Evolutionary conservation across 345 rosid species (phyloP).

Genomic region (Cardamine resedifolia): DNA sequence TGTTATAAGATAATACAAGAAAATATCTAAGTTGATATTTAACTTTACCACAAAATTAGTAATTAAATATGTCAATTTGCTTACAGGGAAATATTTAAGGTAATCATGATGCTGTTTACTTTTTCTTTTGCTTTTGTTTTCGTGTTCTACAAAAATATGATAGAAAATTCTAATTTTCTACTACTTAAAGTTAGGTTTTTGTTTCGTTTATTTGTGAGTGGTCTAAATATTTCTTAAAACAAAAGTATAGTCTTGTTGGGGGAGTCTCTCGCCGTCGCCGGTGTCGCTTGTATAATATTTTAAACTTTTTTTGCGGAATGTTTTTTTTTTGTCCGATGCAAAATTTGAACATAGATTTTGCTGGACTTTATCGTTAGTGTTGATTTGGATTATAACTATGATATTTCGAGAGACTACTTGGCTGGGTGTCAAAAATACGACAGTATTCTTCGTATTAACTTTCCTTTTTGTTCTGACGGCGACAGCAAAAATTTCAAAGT

Average conservation of each 20-base stretch:
- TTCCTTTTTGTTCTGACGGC: neutral
- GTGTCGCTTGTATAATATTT: neutral
- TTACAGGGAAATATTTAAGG: neutral
- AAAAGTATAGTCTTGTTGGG: neutral
- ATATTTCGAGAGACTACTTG: neutral
- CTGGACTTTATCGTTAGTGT: neutral
- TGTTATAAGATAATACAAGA: neutral
- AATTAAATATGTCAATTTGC: conserved; percentile 1
- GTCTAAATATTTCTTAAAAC: neutral
- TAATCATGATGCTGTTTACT: neutral
- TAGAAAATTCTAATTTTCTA: neutral
- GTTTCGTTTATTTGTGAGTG: neutral
- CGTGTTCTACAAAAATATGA: neutral
- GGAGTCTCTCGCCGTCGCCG: neutral
- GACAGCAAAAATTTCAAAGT: neutral
- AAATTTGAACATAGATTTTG: neutral
- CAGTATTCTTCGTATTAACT: neutral
- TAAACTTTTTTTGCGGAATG: neutral
- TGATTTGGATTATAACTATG: neutral
- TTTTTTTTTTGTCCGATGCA: neutral
- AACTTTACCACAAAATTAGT: neutral
- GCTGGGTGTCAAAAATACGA: neutral
- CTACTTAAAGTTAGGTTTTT: neutral
- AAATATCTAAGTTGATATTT: neutral
- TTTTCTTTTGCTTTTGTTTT: neutral